Conservation (phyloP, 140 eudicot species). For the Ambrosia hybrid region DNA sequence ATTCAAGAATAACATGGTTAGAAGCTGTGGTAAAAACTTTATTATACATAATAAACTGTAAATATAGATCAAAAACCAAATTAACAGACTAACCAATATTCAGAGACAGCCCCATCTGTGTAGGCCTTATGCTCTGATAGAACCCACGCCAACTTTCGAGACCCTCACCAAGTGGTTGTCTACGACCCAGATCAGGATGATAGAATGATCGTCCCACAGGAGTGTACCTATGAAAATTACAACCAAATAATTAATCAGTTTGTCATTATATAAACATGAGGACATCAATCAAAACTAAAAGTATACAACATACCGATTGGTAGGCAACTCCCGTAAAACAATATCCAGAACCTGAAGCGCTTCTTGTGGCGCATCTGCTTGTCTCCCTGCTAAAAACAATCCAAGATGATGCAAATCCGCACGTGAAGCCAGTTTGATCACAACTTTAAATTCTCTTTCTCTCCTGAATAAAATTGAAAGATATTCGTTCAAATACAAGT, state of each 20-base stretch:
- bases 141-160: constrained; percentile 97
- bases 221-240: constrained; percentile 43
- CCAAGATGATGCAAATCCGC: constrained; percentile 86
- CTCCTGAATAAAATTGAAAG: constrained; percentile 46
- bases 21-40: background rate
- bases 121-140: constrained; percentile 94
- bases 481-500: background rate
- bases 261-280: background rate
- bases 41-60: background rate
- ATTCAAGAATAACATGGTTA: background rate
- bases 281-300: background rate
- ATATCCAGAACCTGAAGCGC: constrained; percentile 95
- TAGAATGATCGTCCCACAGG: constrained; percentile 93
- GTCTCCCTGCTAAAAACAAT: constrained; percentile 85
- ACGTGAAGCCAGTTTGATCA: constrained; percentile 86
- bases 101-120: constrained; percentile 95
- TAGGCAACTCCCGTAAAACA: constrained; percentile 87
- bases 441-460: constrained; percentile 83
- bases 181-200: constrained; percentile 77
- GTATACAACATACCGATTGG: constrained; percentile 44
- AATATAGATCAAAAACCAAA: background rate
- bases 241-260: background rate
- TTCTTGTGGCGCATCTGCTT: constrained; percentile 97
- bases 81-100: constrained; percentile 64
- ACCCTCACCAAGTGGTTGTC: constrained; percentile 90